Conservation (phyloP, 2,329 filamentous ascomycete genomes). For the Nannizzia gypsea region DNA sequence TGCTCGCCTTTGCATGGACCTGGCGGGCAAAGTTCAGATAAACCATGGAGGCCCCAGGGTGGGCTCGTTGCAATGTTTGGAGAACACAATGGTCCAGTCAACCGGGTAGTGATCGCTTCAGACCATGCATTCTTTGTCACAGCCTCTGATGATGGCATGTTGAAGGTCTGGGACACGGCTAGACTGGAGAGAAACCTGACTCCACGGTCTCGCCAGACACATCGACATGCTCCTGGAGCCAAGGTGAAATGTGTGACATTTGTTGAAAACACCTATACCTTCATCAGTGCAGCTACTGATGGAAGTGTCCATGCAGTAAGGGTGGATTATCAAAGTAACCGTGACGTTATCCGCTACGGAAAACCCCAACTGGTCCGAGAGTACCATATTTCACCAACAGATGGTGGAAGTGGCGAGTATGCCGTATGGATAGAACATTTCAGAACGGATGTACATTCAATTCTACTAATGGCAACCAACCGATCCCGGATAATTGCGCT, state of each 20-base stretch:
- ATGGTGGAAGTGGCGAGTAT: constrained; percentile 48
- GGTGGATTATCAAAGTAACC: constrained; percentile 53
- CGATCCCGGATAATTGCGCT: constrained; percentile 71
- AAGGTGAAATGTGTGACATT: constrained; percentile 77
- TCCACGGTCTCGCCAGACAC: constrained; percentile 73
- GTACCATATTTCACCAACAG: constrained; percentile 51
- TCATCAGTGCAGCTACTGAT: constrained; percentile 80
- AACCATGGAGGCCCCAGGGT: constrained; percentile 72
- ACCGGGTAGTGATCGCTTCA: constrained; percentile 67
- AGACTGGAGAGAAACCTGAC: constrained; percentile 84
- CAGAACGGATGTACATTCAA: constrained; percentile 67
- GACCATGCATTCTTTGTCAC: constrained; percentile 95
- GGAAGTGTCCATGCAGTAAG: constrained; percentile 84
- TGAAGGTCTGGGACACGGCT: constrained; percentile 87
- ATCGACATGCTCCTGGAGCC: constrained; percentile 59
- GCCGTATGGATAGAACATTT: constrained; percentile 90
- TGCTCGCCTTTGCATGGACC: constrained; percentile 43
- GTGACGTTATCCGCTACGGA: constrained; percentile 58
- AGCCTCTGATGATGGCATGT: constrained; percentile 76
- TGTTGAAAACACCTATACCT: constrained; percentile 85
- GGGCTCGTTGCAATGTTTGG: constrained; percentile 76
- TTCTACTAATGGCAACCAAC: constrained; percentile 76
- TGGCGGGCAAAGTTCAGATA: constrained; percentile 43
- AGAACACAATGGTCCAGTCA: constrained; percentile 75
- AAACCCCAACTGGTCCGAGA: constrained; percentile 66